These are phyloP conservation scores for Penstemon davidsonii DNA, from an alignment of 257 asterid species.

Conservation along the genomic window DNA sequence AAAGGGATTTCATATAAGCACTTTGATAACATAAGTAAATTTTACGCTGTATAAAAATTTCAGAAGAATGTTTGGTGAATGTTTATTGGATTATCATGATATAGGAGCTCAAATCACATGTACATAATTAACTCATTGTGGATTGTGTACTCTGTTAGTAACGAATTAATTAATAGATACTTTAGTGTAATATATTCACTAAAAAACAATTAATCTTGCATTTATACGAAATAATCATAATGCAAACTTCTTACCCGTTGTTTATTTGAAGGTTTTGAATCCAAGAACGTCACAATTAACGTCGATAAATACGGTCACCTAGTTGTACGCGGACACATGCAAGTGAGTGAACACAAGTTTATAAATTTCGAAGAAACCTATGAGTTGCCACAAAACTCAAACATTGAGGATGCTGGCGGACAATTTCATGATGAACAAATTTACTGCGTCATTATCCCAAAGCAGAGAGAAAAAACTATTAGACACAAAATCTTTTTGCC, in stretches of 20 bases:
- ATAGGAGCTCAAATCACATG: no score
- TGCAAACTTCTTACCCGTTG: neutral
- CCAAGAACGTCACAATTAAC: conserved; percentile 25
- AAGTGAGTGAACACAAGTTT: conserved; percentile 34
- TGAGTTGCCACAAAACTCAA: conserved; percentile 19
- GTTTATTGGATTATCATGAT: no score
- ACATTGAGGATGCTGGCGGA: conserved; percentile 32
- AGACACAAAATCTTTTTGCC: conserved; percentile 14
- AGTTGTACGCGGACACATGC: conserved; percentile 39
- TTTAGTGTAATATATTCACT: no score
- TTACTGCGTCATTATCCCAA: conserved; percentile 33
- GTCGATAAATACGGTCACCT: conserved; percentile 38
- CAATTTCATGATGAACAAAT: conserved; percentile 29
- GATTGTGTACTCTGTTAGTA: no score
- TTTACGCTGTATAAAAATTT: no score
- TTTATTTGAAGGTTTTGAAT: conserved; percentile 31
- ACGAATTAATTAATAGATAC: no score
- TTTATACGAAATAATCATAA: no score
- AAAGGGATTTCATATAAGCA: no score
- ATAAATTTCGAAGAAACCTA: conserved; percentile 37
- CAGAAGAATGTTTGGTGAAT: no score
- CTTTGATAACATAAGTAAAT: no score
- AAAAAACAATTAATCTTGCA: no score
- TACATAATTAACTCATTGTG: no score
- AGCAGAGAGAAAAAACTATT: conserved; percentile 8